Conservation (phyloP, 176 grass and related monocot genomes). For the Oryza australiensis region DNA sequence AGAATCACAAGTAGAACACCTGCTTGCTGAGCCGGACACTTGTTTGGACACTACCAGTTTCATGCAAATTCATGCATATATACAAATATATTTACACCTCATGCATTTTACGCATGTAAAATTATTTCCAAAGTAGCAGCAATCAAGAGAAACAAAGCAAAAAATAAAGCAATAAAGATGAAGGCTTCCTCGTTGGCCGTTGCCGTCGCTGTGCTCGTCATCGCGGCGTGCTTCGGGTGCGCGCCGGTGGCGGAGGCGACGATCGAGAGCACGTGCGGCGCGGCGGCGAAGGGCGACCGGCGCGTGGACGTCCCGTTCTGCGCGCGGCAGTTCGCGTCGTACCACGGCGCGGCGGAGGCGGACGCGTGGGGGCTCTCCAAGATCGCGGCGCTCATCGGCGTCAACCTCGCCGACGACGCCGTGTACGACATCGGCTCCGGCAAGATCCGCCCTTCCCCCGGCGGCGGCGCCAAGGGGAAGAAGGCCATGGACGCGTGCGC, state of each 20-base stretch:
- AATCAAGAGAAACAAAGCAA: background rate
- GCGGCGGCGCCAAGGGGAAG: background rate
- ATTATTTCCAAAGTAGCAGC: background rate
- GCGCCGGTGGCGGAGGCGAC: background rate
- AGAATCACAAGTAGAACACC: background rate
- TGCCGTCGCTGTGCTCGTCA: background rate
- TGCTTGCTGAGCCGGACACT: conserved; percentile 40
- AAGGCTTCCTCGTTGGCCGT: background rate
- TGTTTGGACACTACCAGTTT: conserved; percentile 26
- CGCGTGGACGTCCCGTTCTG: conserved; percentile 34
- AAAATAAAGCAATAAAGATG: background rate
- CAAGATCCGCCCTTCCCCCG: conserved; percentile 28
- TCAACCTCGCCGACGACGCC: conserved; percentile 43
- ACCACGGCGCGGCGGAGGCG: conserved; percentile 43
- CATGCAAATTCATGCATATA: background rate
- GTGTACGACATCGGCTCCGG: conserved; percentile 32
- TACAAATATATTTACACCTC: background rate
- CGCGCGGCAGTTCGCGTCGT: conserved; percentile 29
- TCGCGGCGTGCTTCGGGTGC: background rate
- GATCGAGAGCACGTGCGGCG: conserved; percentile 54
- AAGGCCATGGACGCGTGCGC: conserved; percentile 30
- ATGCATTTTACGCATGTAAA: background rate
- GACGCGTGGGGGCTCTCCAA: conserved; percentile 40
- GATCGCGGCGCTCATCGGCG: conserved; percentile 43
- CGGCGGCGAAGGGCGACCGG: conserved; percentile 13